Evolutionary conservation across 345 rosid species (phyloP).

Genomic region (Erysimum cheiranthoides): DNA sequence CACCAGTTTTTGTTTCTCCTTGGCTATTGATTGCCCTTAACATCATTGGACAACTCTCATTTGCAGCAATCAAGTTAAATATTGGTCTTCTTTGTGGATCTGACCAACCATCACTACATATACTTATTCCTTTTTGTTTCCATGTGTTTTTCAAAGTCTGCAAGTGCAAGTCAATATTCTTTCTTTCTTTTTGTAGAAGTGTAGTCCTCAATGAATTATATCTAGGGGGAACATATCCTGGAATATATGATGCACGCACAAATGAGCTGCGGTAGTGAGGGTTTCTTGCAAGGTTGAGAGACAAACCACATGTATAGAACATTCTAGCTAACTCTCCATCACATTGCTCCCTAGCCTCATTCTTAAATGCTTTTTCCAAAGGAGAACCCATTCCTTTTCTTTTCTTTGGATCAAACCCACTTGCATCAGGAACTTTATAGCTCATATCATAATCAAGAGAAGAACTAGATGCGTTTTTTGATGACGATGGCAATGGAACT

Average conservation of each 20-base stretch:
- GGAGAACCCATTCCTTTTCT: background rate
- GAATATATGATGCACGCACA: background rate
- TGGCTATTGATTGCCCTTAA: background rate
- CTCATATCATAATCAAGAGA: constrained; percentile 26
- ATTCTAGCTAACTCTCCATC: constrained; percentile 15
- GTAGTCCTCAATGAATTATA: background rate
- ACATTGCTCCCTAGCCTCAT: background rate
- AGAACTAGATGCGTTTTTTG: background rate
- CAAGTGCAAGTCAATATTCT: background rate
- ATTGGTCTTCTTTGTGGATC: constrained; percentile 13
- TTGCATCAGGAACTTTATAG: background rate
- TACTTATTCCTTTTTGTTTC: constrained; percentile 7
- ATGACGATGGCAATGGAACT: background rate
- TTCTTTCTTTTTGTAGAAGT: constrained; percentile 18
- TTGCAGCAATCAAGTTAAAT: constrained; percentile 5
- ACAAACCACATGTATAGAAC: background rate
- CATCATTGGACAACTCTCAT: constrained; percentile 20
- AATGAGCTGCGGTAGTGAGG: background rate
- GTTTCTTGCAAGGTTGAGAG: background rate
- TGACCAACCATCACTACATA: constrained; percentile 22
- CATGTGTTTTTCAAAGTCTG: constrained; percentile 1
- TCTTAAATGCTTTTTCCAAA: background rate
- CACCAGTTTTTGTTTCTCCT: background rate
- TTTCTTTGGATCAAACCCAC: background rate
- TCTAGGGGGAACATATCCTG: background rate